phyloP scores from a whole-genome alignment of 768 basidiomycete species.

The Coprinopsis strossmayeri region DNA sequence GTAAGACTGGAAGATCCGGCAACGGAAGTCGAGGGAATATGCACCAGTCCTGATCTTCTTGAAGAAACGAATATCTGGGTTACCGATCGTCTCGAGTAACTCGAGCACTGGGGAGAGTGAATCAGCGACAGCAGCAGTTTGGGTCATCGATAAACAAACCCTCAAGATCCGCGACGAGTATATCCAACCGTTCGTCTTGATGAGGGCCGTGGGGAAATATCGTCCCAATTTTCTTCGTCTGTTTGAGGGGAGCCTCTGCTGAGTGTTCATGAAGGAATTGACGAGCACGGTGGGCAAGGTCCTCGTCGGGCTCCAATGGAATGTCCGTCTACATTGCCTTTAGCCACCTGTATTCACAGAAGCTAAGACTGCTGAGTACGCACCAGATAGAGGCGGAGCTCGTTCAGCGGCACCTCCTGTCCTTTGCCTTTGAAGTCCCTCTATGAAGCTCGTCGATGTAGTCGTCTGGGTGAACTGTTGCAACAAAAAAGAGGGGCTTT shows the following conservation, averaged over 20 bases:
- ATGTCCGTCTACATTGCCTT: constrained; percentile 1
- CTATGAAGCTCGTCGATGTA: not conserved
- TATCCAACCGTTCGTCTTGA: not conserved
- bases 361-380: not conserved
- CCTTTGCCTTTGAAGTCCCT: not conserved
- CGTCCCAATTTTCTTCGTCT: not conserved
- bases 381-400: constrained; percentile 2
- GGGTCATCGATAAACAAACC: too few species aligned
- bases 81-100: too few species aligned
- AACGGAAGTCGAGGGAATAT: too few species aligned
- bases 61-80: too few species aligned
- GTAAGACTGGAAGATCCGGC: too few species aligned
- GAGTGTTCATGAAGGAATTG: not conserved
- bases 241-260: not conserved
- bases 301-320: not conserved
- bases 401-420: not conserved
- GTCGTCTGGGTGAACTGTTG: not conserved
- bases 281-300: not conserved
- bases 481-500: not conserved
- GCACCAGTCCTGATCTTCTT: too few species aligned
- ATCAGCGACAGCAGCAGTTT: too few species aligned
- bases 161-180: too few species aligned
- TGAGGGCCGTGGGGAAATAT: not conserved
- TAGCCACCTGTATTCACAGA: not conserved
- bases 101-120: too few species aligned